Conservation (phyloP, 129 eudicot genomes). For the Chrysanthemum seticuspe region DNA sequence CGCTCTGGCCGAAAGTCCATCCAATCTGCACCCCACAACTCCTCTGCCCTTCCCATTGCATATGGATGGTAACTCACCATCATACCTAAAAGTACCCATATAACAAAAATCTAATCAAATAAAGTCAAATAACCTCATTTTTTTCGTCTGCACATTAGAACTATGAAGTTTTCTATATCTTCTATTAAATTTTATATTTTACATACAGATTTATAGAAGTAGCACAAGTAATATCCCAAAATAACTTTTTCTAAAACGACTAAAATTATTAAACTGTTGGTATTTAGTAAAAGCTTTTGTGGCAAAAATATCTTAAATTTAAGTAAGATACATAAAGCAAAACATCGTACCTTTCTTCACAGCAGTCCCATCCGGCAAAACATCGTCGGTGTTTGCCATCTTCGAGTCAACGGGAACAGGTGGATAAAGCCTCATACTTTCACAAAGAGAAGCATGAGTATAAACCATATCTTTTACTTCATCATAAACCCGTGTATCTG, state of each 20-base stretch:
- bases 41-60: slow-evolving; percentile 67
- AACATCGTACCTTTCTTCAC: slow-evolving; percentile 42
- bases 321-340: background rate
- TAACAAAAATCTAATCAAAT: background rate
- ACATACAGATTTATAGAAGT: no score
- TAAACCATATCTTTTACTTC: slow-evolving; percentile 38
- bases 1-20: slow-evolving; percentile 53
- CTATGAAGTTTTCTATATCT: no score
- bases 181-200: no score
- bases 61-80: slow-evolving; percentile 52
- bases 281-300: no score
- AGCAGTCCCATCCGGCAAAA: slow-evolving; percentile 57
- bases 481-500: slow-evolving; percentile 23
- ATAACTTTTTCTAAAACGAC: no score
- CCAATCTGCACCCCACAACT: slow-evolving; percentile 58
- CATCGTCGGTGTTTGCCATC: slow-evolving; percentile 23
- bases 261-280: no score
- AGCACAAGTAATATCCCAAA: no score
- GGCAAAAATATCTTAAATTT: no score
- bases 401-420: slow-evolving; percentile 29
- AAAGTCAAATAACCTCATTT: no score
- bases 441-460: slow-evolving; percentile 31
- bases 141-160: no score
- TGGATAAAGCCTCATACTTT: slow-evolving; percentile 34
- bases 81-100: background rate